These are phyloP conservation scores for Voacanga thouarsii DNA, from an alignment of 257 asterid genomes.

Conservation along the genomic window DNA sequence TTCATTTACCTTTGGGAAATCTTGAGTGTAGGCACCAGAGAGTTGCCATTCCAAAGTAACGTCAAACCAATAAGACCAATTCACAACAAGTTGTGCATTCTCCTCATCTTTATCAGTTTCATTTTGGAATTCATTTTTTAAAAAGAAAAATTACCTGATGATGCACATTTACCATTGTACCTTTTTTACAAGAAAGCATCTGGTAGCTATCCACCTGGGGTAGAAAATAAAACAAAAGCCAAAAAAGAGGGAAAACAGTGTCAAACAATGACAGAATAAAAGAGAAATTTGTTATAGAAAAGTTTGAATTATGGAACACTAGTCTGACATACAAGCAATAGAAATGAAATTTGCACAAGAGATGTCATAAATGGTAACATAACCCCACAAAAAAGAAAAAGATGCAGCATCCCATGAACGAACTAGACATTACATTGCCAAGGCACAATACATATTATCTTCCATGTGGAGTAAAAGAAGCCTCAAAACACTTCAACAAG, in stretches of 20 bases:
- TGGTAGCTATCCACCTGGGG: constrained; percentile 3
- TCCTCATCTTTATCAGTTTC: not conserved
- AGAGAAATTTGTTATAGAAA: not conserved
- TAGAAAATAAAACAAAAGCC: not conserved
- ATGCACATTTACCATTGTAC: not conserved
- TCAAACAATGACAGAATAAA: not conserved
- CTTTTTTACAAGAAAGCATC: not conserved
- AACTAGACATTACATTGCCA: not conserved
- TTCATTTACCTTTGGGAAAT: not conserved
- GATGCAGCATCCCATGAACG: not conserved
- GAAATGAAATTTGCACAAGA: not conserved
- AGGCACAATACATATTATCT: not conserved
- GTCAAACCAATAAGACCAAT: not conserved
- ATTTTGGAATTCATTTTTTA: not conserved
- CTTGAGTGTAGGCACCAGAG: not conserved
- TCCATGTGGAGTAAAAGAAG: not conserved
- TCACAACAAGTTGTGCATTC: constrained; percentile 27
- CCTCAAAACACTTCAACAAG: not conserved
- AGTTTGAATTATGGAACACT: not conserved
- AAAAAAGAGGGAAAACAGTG: no score
- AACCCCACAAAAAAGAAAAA: not conserved
- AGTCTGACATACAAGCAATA: not conserved
- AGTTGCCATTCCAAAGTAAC: not conserved
- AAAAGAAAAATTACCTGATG: constrained; percentile 7
- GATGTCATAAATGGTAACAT: not conserved